These are phyloP conservation scores for Daedaleopsis sinensis DNA, from an alignment of 768 basidiomycete species.

Conservation along the genomic window DNA sequence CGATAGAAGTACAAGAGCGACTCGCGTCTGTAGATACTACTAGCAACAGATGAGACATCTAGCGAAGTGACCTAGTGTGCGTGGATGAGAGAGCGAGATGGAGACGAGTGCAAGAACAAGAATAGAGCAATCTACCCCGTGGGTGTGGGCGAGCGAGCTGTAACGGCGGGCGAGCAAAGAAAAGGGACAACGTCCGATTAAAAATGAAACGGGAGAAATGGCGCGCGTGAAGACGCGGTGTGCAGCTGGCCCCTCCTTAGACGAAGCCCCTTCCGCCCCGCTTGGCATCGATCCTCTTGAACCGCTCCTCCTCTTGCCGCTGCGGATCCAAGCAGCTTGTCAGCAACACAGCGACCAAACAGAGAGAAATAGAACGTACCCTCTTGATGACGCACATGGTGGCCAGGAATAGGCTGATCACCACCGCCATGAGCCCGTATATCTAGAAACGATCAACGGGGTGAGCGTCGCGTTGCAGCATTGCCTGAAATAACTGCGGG, in stretches of 20 bases:
- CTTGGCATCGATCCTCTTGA: constrained; percentile 89
- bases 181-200: not conserved
- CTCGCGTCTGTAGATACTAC: constrained; percentile 11
- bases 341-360: not conserved
- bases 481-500: no score
- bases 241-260: constrained; percentile 36
- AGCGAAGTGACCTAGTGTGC: not conserved
- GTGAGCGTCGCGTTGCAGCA: constrained; percentile 11
- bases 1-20: constrained; percentile 23
- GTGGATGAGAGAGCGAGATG: not conserved
- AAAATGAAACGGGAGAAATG: no score
- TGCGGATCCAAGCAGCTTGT: constrained; percentile 32
- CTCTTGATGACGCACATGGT: constrained; percentile 89
- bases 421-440: constrained; percentile 85
- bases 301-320: constrained; percentile 81
- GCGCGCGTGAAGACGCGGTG: no score
- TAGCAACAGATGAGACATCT: constrained; percentile 3
- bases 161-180: not conserved
- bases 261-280: constrained; percentile 88
- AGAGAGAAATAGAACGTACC: constrained; percentile 45
- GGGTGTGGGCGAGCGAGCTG: no score
- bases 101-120: not conserved
- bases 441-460: constrained; percentile 39
- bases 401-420: constrained; percentile 74
- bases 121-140: not conserved